Evolutionary conservation across 345 rosid genomes (phyloP).

Genomic region (Eucalyptus tenuipes): DNA sequence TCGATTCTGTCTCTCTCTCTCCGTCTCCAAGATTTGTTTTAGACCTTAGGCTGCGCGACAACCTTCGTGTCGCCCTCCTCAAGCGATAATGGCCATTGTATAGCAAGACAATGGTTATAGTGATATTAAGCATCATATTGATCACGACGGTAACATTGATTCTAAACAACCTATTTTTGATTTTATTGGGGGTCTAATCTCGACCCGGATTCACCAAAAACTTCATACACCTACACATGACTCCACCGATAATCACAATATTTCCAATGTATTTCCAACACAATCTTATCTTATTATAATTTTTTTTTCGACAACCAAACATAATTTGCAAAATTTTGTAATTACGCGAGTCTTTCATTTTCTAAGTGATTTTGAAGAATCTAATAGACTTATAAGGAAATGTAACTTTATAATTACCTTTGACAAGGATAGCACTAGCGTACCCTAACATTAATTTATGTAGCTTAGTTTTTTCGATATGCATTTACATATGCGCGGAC

Average conservation of each 20-base stretch:
- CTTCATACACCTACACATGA: background rate
- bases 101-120: rapidly evolving
- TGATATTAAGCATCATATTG: rapidly evolving
- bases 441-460: too few species aligned
- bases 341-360: rapidly evolving
- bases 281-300: rapidly evolving
- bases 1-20: too few species aligned
- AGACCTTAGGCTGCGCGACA: rapidly evolving
- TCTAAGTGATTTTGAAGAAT: rapidly evolving
- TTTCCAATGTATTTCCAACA: rapidly evolving
- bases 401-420: too few species aligned
- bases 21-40: background rate
- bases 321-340: too few species aligned
- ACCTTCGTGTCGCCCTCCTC: rapidly evolving
- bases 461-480: too few species aligned
- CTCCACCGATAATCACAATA: too few species aligned
- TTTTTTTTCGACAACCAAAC: too few species aligned
- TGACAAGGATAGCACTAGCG: too few species aligned
- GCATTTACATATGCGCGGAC: too few species aligned
- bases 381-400: background rate
- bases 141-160: rapidly evolving
- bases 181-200: too few species aligned
- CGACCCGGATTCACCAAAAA: rapidly evolving
- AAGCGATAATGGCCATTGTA: rapidly evolving
- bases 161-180: rapidly evolving